Evolutionary conservation across 2,329 filamentous ascomycete species (phyloP), one percentile per base, ranked within the genome.

Genomic region (Diaporthe ilicicola): DNA sequence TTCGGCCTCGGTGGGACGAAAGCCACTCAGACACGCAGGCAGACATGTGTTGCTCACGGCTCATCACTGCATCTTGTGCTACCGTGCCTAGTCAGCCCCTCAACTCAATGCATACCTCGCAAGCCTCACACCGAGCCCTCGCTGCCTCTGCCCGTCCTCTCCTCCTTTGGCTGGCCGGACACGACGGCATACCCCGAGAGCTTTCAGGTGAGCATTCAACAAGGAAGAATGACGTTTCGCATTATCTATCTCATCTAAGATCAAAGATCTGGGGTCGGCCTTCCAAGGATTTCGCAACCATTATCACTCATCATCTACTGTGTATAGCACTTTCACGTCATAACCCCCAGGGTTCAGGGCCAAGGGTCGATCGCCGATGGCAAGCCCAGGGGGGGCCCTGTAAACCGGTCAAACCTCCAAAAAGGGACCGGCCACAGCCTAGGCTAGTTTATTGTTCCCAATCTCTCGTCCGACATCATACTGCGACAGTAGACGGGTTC

Each of bases 1-100:
- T 17, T 39, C 70, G 53, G 50, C 67, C 66, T 72, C 70, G 59
- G 42, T 62, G 42, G 59, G 59, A 62, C 48, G 27, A 34, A 24
- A 62, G 19, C 59, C 50, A 50, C 13, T 2, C 29, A 42, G 50
- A 22, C 44, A 50, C 44, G n/a, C 46, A 27, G 27, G 50, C n/a
- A 13, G 19, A 50, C 59, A 50, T 50, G 59, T 37, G 44, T 37
- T 37, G 29, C 29, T 27, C 27, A 19, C 17, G 22, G 56, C n/a
- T n/a, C 32, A n/a, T 46, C 39, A 50, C 42, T 3, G 42, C 42
- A 34, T 19, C 27, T 48, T 24, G 39, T 22, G 24, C 42, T 22
- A 48, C 42, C 15, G 42, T 50, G 7, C 10, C 37, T 17, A 59
- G 32, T 37, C 53, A 61, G 39, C 27, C 56, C 27, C 19, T 62